phyloP scores from a whole-genome alignment of 768 basidiomycete species.

The Antrodiella citrinella region DNA sequence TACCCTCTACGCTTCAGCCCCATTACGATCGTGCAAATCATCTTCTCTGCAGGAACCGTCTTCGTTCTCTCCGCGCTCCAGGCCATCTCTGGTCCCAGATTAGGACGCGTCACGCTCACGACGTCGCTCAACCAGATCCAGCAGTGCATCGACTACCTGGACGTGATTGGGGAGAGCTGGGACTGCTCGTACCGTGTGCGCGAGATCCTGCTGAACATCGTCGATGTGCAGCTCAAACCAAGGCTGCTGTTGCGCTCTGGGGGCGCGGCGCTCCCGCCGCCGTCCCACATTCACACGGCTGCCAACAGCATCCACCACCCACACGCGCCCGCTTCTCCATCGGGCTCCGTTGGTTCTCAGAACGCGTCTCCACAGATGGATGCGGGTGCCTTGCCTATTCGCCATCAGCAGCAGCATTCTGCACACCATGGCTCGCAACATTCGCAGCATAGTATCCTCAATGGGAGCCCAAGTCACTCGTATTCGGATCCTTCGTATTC shows the following conservation, averaged over 20 bases:
- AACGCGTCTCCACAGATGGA: background rate
- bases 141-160: conserved; percentile 40
- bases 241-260: conserved; percentile 8
- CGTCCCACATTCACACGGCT: background rate
- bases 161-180: conserved; percentile 48
- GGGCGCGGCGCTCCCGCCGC: conserved; percentile 1
- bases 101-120: conserved; percentile 38
- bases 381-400: background rate
- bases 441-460: background rate
- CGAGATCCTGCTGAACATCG: conserved; percentile 23
- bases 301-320: background rate
- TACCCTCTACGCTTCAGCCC: conserved; percentile 52
- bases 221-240: conserved; percentile 11
- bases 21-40: conserved; percentile 47
- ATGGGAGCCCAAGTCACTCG: background rate
- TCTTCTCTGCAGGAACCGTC: conserved; percentile 53
- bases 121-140: conserved; percentile 36
- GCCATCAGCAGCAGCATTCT: background rate
- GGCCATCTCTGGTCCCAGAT: conserved; percentile 35
- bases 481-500: background rate
- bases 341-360: background rate
- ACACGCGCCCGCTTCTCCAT: background rate
- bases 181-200: conserved; percentile 32
- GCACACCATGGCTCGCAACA: background rate
- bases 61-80: conserved; percentile 48